Evolutionary conservation across 306 rosid genomes (phyloP), one percentile per base, ranked within the genome.

Genomic region (Trifolium fragiferum): DNA sequence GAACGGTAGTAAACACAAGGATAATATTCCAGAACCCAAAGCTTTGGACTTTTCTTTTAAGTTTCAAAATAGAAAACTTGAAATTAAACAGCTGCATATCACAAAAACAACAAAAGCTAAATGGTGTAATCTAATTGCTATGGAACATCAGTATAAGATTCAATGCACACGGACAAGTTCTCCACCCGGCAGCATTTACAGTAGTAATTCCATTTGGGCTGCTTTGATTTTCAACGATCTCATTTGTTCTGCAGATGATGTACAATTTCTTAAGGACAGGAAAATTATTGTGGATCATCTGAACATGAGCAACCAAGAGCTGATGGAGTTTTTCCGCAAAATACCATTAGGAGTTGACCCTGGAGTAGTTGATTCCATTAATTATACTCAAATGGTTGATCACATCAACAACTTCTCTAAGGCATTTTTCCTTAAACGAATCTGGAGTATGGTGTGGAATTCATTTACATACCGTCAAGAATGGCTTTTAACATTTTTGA

Each of bases 41-140:
- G 33, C 19, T 3, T 40, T 40, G 18, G 57, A 59, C 4, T 72
- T 58, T 15, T 6, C 25, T 18, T 41, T 72, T 25, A 41, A 25
- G 8, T 72, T 72, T 21, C 4, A 19, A 3, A 20, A 23, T 0
- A 20, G 35, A 1, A 18, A 11, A 25, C 44, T 58, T 8, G 68
- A 57, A 43, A 72, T 72, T 32, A 16, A 27, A 12, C 64, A 23
- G n/a, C 18, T 57, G 16, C 41, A 66, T 44, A 25, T 66, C 35
- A 66, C 57, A 3, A 16, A 23, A 43, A 14, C 57, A 66, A 66
- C 40, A 21, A 27, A 25, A 44, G 23, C 41, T 19, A 46, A 14
- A 23, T 67, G 72, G 72, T 10, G 51, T 0, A 65, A 65, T 20
- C 0, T 65, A 23, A 65, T 65, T 65, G 70, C 70, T 15, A 44